Percentiles rank a stretch among this genome's conserved stretches.
These are phyloP conservation scores for Leucogyrophana mollusca DNA, from an alignment of 768 basidiomycete species.

Conservation along the genomic window DNA sequence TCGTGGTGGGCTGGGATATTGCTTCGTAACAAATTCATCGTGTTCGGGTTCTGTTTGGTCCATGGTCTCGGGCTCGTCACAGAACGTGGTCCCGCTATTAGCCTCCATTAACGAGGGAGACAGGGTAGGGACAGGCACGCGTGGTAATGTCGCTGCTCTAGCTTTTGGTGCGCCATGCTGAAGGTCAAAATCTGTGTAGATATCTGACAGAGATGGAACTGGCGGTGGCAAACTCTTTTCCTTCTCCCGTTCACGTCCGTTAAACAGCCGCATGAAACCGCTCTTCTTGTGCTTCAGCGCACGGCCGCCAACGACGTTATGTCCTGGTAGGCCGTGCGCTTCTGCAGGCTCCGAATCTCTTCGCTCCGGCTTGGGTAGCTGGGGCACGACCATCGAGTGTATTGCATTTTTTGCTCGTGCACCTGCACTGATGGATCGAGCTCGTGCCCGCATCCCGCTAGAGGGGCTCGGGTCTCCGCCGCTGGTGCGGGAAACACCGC, in stretches of 20 bases:
- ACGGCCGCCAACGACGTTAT: constrained; percentile 34
- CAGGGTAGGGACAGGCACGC: constrained; percentile 41
- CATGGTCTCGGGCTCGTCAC: not conserved
- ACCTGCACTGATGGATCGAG: constrained; percentile 63
- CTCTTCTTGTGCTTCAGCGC: constrained; percentile 75
- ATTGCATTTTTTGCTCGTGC: constrained; percentile 41
- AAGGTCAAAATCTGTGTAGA: constrained; percentile 25
- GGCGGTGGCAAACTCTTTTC: constrained; percentile 50
- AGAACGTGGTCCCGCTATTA: constrained; percentile 14
- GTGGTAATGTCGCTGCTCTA: constrained; percentile 27
- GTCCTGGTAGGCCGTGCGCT: constrained; percentile 10
- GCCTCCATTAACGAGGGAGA: constrained; percentile 33
- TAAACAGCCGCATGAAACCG: constrained; percentile 78
- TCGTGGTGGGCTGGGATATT: constrained; percentile 9
- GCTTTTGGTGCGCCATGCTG: constrained; percentile 27
- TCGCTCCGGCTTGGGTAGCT: constrained; percentile 36
- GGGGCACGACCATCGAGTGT: constrained; percentile 38
- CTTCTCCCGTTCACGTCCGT: constrained; percentile 41
- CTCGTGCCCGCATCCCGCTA: constrained; percentile 34
- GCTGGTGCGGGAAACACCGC: constrained; percentile 13
- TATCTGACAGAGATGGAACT: constrained; percentile 49
- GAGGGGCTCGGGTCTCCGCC: constrained; percentile 24
- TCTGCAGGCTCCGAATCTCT: constrained; percentile 39
- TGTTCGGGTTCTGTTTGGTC: not conserved
- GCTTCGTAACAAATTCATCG: not conserved